Base-by-base conservation (phyloP, 768 basidiomycete genomes). In the Boletus bicolor region DNA sequence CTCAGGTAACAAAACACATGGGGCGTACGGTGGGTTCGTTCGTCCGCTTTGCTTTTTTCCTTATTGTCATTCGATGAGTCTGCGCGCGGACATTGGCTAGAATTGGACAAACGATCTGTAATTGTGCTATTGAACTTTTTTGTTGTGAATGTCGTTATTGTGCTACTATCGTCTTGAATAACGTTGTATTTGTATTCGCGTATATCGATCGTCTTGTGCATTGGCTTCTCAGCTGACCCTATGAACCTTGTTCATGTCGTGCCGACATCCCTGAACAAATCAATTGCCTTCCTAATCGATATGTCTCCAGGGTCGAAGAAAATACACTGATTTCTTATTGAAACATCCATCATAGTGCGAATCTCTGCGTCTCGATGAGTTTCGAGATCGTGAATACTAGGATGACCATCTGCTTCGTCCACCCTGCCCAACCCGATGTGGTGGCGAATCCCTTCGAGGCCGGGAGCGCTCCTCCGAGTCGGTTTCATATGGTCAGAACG, bases 361-460 rank as follows among this genome's bases (percentile, higher is more conserved):
- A 6, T 42, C 65, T 58, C 71, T 64, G 32, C 77, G 70, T 44
- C 75, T 68, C 6, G 72, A 70, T n/a, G 77, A 78, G 54, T 75
- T 78, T 49, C 76, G 68, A 10, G 78, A 77, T 24, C 74, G 62
- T 14, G 73, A 76, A 32, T 64, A 57, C 7, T 77, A 73, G 1
- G 63, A 63, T 0, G 73, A 71, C 42, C 75, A 70, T 60, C 77
- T 75, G 21, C 68, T 75, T 54, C 75, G 75, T 26, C 77, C 76
- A 26, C 75, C 74, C 28, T 80, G 72, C 14, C 75, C 70, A 35
- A 79, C 77, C 41, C 67, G 64, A 49, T 80, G 80, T 1, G 84
- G 82, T 4, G 75, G 75, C 4, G 82, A 79, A 30, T 76, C 74
- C 49, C 75, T 66, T 30, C 76, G 77, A 19, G 80, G 21, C 2